These are phyloP conservation scores for Punctularia strigosozonata DNA, from an alignment of 768 basidiomycete genomes.

Conservation along the genomic window DNA sequence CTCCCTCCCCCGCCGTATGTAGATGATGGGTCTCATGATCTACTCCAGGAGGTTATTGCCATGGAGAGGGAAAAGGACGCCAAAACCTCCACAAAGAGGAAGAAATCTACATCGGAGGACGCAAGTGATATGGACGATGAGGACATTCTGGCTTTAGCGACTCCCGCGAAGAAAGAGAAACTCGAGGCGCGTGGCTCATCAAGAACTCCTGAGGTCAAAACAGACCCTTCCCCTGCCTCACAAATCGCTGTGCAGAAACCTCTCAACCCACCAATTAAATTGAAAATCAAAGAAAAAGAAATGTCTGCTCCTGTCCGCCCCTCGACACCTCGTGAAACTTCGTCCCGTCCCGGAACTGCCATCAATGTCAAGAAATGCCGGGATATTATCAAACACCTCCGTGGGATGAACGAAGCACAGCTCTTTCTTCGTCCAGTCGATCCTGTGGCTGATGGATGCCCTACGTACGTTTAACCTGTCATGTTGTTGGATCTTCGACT, in stretches of 20 bases:
- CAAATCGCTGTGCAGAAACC: background rate
- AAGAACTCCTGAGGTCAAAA: constrained; percentile 6
- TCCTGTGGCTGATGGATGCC: constrained; percentile 72
- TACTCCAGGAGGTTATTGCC: constrained; percentile 72
- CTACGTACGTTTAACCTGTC: constrained; percentile 52
- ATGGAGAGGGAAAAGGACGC: constrained; percentile 35
- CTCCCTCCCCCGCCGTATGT: constrained; percentile 54
- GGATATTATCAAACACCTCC: constrained; percentile 50
- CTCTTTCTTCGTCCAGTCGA: constrained; percentile 82
- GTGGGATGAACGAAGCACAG: constrained; percentile 49
- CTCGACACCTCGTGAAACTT: constrained; percentile 11
- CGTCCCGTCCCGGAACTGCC: constrained; percentile 24
- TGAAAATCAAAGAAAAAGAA: constrained; percentile 33
- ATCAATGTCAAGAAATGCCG: constrained; percentile 80
- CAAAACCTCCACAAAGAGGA: constrained; percentile 39
- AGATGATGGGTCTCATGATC: constrained; percentile 74
- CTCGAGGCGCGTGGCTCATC: constrained; percentile 23
- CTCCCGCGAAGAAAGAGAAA: constrained; percentile 47
- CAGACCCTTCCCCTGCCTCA: constrained; percentile 12
- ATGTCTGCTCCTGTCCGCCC: constrained; percentile 10
- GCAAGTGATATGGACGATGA: constrained; percentile 28
- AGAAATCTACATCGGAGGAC: constrained; percentile 31
- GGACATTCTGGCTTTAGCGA: constrained; percentile 49
- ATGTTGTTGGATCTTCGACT: background rate
- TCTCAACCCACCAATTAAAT: constrained; percentile 8